Base-by-base conservation (phyloP, 768 basidiomycete species). In the Naganishia onofrii region DNA sequence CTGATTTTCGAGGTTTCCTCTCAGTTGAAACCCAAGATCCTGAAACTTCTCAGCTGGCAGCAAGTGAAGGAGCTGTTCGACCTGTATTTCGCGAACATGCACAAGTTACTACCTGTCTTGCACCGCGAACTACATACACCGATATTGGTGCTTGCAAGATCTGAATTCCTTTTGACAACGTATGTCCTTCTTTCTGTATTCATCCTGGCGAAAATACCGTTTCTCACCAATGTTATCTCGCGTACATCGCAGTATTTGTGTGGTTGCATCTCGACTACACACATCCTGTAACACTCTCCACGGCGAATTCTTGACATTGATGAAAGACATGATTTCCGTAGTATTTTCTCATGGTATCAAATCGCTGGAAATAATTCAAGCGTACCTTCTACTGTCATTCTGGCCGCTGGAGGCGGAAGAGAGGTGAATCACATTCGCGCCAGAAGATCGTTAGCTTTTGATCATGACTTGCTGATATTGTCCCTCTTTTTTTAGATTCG, bases 351-450 rank as follows among this genome's bases (percentile, higher is more conserved):
- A 75, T 67, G 81, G 81, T 8, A 80, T 80, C 72, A 82, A 82
- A 81, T 90, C 89, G 17, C 89, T 94, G 57, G 92, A 96, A 82
- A 93, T 96, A 70, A 91, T 94, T 3, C 94, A 99, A 78, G 95
- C 93, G 0, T 99, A 97, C 80, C 83, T 97, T 21, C 84, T 99
- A 10, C 87, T 97, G 65, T 85, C 89, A 2, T 81, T 92, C 17
- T 98, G 92, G 90, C 92, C 93, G 6, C 89, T 92, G 74, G 93
- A 93, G 28, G 93, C 94, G 5, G 93, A 93, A 29, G 93, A 98
- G 80, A 87, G 94, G 66, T 42, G 15, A 42, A 42, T 99, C 76
- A 95, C 36, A 10, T 6, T 2, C 10, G 34, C 34, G 21, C 32
- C 21, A 23, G 34, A 19, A 17, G 4, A 2, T 17, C 17, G 32